These are phyloP conservation scores for Moringa oleifera DNA, from an alignment of 345 rosid genomes.

Conservation along the genomic window DNA sequence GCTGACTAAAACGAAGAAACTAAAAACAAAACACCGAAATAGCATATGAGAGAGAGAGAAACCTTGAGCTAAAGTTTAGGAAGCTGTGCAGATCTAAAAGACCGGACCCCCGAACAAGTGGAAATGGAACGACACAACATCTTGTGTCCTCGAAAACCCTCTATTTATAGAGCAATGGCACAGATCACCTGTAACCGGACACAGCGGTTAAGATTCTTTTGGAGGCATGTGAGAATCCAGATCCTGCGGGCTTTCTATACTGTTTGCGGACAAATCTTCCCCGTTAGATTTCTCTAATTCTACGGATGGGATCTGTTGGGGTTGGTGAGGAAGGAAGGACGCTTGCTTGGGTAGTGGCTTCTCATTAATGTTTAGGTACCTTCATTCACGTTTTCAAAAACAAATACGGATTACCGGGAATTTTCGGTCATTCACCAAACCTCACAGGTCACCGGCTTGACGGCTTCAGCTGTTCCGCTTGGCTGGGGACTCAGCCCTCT, in stretches of 20 bases:
- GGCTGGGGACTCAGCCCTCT: not conserved
- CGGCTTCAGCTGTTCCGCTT: constrained; percentile 9
- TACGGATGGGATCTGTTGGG: constrained; percentile 5
- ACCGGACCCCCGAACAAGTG: constrained; percentile 14
- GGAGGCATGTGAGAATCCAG: constrained; percentile 1
- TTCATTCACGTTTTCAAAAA: too few relatives aligned
- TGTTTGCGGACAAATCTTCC: not conserved
- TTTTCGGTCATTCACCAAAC: constrained; percentile 38
- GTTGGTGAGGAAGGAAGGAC: constrained; percentile 28
- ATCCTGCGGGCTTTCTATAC: not conserved
- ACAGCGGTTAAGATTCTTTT: constrained; percentile 10
- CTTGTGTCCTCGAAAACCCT: not conserved
- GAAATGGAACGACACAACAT: constrained; percentile 7
- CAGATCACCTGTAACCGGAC: constrained; percentile 12
- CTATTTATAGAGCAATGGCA: constrained; percentile 23
- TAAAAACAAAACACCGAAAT: not conserved
- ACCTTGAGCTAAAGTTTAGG: constrained; percentile 9
- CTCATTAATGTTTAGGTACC: too few relatives aligned
- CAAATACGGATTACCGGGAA: constrained; percentile 5
- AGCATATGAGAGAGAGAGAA: not conserved
- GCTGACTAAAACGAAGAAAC: not conserved
- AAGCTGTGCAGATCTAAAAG: constrained; percentile 9
- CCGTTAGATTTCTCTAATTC: constrained; percentile 16
- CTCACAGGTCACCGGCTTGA: constrained; percentile 23
- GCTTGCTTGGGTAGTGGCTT: not conserved